Evolutionary conservation across 2,329 filamentous ascomycete species (phyloP).

Genomic region (Lanzia echinophila): DNA sequence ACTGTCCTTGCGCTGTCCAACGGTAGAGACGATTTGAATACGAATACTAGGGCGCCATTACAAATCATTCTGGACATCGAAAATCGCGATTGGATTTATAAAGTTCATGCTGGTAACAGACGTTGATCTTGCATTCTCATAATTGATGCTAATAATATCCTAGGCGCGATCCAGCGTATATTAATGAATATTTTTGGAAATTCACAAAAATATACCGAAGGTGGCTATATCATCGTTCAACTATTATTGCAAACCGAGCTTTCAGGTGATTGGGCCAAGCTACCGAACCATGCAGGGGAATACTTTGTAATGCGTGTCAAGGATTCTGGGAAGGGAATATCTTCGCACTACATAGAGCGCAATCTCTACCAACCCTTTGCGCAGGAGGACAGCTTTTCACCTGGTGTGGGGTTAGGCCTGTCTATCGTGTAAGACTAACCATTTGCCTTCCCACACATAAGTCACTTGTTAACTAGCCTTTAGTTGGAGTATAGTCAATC

Average conservation of each 20-base stretch:
- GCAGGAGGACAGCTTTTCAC: conserved; percentile 53
- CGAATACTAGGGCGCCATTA: conserved; percentile 6
- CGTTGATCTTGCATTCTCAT: conserved; percentile 43
- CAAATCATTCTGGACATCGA: conserved; percentile 27
- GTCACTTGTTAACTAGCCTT: background rate
- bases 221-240: conserved; percentile 41
- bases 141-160: conserved; percentile 32
- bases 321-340: conserved; percentile 59
- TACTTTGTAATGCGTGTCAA: conserved; percentile 32
- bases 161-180: conserved; percentile 41
- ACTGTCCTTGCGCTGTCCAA: conserved; percentile 4
- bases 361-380: conserved; percentile 54
- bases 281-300: conserved; percentile 48
- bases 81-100: conserved; percentile 24
- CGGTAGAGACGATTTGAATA: background rate
- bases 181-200: conserved; percentile 57
- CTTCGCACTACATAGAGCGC: conserved; percentile 49
- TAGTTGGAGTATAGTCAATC: conserved; percentile 19
- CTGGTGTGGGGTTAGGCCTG: conserved; percentile 33
- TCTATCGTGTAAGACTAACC: conserved; percentile 36
- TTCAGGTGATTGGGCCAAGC: conserved; percentile 36
- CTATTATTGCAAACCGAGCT: background rate
- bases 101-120: conserved; percentile 27
- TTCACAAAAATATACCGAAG: conserved; percentile 50
- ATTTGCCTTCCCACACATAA: background rate